Evolutionary conservation across 768 basidiomycete species (phyloP), one percentile per base, ranked within the genome.

Genomic region (Mycena rosella): DNA sequence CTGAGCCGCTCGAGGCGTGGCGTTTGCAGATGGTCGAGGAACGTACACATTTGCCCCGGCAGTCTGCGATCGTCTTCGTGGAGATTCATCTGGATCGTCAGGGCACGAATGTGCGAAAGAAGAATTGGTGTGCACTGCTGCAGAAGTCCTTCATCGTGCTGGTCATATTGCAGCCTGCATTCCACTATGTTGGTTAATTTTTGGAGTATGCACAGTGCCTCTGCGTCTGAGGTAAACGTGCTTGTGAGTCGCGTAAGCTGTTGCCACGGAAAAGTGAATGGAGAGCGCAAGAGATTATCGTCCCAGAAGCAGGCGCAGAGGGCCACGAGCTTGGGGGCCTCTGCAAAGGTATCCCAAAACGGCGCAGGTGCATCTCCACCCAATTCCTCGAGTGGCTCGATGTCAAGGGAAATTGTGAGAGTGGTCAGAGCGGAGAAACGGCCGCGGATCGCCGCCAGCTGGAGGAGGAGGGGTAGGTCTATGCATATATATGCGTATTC

Each of bases 241-340:
- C 54, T 57, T 7, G 54, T 62, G 2, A 67, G 55, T 8, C 60
- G 60, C 11, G 60, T 67, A n/a, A 67, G 53, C 53, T 62, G 66
- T 17, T 57, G 30, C 60, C 60, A 62, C 15, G 60, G 60, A 13
- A 67, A 26, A 2, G 30, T 14, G 30, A 67, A 67, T 5, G 66
- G 66, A 11, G 60, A 13, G 18, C n/a, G 47, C 3, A 18, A 17
- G 22, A 51, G 13, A 20, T 32, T 15, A 9, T 51, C 14, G 17
- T 51, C 49, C 49, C 49, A 51, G 29, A 51, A 51, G 17, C 8
- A 18, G 29, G 49, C 47, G 15, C 24, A 14, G 20, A 61, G n/a
- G 17, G 26, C 9, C 8, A 5, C 52, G 10, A 67, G 30, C 7
- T 45, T 11, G 1, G 66, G 66, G 18, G 59, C 30, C 3, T 10